These are phyloP conservation scores for Blepharisma stoltei DNA, from an alignment of 73 alveolate genomes.

Conservation along the genomic window DNA sequence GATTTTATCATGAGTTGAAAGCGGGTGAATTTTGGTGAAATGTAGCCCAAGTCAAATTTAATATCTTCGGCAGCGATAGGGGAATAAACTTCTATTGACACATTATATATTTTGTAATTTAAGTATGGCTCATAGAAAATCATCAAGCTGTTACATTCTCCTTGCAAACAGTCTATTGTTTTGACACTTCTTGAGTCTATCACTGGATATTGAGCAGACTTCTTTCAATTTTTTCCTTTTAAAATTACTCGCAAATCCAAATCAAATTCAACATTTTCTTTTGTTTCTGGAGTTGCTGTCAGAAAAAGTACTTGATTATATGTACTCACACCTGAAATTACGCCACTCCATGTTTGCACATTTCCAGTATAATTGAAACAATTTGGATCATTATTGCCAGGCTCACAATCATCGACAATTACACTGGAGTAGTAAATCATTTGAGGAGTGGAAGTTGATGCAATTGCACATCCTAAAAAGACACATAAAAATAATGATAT, in stretches of 20 bases:
- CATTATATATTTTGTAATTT: background rate
- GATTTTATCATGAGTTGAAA: background rate
- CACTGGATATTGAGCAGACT: background rate
- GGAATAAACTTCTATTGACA: background rate
- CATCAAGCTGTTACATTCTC: background rate
- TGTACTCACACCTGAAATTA: background rate
- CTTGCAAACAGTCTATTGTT: background rate
- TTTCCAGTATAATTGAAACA: too few species aligned
- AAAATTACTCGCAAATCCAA: background rate
- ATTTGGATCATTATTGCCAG: too few species aligned
- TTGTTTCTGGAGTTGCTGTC: constrained; percentile 11
- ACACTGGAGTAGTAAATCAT: too few species aligned
- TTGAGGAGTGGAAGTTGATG: too few species aligned
- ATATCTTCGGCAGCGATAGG: background rate
- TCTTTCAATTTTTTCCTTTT: background rate
- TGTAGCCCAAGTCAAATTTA: background rate
- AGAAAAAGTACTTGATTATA: background rate
- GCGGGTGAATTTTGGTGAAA: background rate
- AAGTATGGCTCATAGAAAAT: constrained; percentile 7
- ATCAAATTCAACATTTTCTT: background rate
- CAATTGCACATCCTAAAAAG: too few species aligned
- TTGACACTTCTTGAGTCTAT: background rate
- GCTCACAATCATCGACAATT: too few species aligned
- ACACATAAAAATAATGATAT: too few species aligned
- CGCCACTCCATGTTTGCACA: background rate